Evolutionary conservation across 129 eudicot genomes (phyloP).

Genomic region (Flaveria robusta): DNA sequence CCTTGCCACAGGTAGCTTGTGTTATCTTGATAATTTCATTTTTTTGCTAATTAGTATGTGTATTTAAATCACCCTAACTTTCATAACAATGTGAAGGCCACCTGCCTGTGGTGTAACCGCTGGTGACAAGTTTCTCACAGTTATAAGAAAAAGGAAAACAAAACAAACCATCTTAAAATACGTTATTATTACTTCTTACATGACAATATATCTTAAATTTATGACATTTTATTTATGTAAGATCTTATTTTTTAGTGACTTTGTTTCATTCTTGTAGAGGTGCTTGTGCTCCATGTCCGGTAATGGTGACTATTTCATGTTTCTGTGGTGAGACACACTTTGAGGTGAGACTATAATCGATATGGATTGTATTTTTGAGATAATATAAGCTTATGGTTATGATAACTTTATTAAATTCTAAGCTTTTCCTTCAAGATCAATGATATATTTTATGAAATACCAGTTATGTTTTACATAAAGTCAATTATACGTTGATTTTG

Average conservation of each 20-base stretch:
- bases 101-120: not conserved
- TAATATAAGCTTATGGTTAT: conserved; percentile 2
- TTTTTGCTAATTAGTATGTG: not conserved
- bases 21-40: conserved; percentile 5
- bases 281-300: conserved; percentile 98
- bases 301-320: conserved; percentile 96
- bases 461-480: conserved; percentile 11
- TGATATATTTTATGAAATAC: not conserved
- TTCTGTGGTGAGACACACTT: conserved; percentile 83
- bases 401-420: not conserved
- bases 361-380: conserved; percentile 19
- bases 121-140: not conserved
- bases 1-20: conserved; percentile 89
- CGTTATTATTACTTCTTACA: not conserved
- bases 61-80: not conserved
- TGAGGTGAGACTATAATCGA: conserved; percentile 60
- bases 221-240: not conserved
- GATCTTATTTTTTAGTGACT: conserved; percentile 2
- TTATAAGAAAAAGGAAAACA: not conserved
- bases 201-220: not conserved
- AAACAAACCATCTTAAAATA: not conserved
- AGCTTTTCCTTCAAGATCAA: not conserved
- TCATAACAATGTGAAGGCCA: not conserved
- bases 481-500: not conserved
- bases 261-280: conserved; percentile 62